Evolutionary conservation across 2,329 filamentous ascomycete species (phyloP).

Genomic region (Neofusicoccum ribis): DNA sequence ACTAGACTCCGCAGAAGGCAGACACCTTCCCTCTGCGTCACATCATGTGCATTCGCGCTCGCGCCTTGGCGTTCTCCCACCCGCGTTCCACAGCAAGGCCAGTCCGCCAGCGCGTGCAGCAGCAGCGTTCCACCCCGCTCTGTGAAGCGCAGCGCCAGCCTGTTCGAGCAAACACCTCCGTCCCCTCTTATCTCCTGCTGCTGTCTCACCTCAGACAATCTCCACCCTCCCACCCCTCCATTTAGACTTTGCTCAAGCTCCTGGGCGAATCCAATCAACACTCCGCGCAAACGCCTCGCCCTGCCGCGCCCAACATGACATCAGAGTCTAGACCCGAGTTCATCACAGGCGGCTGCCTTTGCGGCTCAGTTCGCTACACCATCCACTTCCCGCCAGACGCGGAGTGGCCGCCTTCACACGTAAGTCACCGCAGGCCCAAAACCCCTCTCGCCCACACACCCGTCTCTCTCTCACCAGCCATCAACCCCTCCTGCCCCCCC

Average conservation of each 20-base stretch:
- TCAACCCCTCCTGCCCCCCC: neutral
- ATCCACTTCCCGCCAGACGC: conserved; percentile 25
- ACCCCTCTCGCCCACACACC: too few relatives aligned
- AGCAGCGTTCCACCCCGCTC: neutral
- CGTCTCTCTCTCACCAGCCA: too few relatives aligned
- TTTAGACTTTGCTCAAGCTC: neutral
- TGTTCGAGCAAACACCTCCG: neutral
- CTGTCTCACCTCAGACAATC: neutral
- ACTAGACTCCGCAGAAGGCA: too few relatives aligned
- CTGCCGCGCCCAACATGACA: neutral
- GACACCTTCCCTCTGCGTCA: neutral
- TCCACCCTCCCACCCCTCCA: neutral
- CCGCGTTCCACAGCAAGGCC: neutral
- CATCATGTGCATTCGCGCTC: neutral
- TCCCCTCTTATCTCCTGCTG: too few relatives aligned
- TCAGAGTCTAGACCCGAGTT: neutral
- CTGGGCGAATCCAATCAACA: neutral
- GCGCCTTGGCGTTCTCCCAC: neutral
- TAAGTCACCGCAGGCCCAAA: conserved; percentile 15
- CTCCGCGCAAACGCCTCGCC: neutral
- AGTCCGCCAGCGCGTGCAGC: too few relatives aligned
- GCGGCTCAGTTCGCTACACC: conserved; percentile 28
- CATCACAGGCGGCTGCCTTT: conserved; percentile 28
- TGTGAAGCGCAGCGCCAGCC: neutral
- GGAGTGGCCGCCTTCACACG: conserved; percentile 28